A percentile compares a stretch with the other conserved stretches of the same genome.
phyloP scores from a whole-genome alignment of 768 basidiomycete genomes.

The Cystofilobasidium ferigula region DNA sequence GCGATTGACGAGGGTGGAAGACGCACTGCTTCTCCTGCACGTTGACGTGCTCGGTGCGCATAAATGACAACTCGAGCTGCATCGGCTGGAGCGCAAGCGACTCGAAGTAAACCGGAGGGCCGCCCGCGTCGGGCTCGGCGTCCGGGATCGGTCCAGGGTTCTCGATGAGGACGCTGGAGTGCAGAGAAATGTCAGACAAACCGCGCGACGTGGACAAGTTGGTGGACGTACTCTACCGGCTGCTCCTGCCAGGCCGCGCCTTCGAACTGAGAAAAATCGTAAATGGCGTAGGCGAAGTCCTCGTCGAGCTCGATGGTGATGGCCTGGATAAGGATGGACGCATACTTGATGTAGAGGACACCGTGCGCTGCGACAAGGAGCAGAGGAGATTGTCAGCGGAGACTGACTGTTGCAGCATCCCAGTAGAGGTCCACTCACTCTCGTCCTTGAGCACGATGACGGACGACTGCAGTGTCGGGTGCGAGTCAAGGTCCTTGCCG shows the following conservation, averaged over 20 bases:
- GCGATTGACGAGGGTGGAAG: background rate
- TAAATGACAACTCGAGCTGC: conserved; percentile 83
- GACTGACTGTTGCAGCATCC: background rate
- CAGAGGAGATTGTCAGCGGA: conserved; percentile 8
- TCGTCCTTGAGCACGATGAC: conserved; percentile 85
- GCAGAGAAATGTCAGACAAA: background rate
- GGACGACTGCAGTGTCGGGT: conserved; percentile 80
- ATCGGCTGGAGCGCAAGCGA: conserved; percentile 89
- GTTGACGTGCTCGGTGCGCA: conserved; percentile 87
- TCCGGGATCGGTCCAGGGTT: conserved; percentile 51
- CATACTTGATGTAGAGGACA: conserved; percentile 95
- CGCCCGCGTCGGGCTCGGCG: conserved; percentile 40
- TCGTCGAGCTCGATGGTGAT: conserved; percentile 95
- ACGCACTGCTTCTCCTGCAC: conserved; percentile 69
- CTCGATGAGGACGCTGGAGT: conserved; percentile 56
- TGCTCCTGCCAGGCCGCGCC: conserved; percentile 81
- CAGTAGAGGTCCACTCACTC: too few relatives aligned
- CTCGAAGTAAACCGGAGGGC: conserved; percentile 87
- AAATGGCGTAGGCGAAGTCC: conserved; percentile 81
- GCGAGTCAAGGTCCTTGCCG: conserved; percentile 58
- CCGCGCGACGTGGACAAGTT: background rate
- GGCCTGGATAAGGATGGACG: conserved; percentile 82
- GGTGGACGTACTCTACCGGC: conserved; percentile 53
- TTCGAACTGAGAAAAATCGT: conserved; percentile 82
- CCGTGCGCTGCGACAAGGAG: conserved; percentile 64